phyloP scores from a whole-genome alignment of 257 asterid species.

The Paraleonurus japonicus region DNA sequence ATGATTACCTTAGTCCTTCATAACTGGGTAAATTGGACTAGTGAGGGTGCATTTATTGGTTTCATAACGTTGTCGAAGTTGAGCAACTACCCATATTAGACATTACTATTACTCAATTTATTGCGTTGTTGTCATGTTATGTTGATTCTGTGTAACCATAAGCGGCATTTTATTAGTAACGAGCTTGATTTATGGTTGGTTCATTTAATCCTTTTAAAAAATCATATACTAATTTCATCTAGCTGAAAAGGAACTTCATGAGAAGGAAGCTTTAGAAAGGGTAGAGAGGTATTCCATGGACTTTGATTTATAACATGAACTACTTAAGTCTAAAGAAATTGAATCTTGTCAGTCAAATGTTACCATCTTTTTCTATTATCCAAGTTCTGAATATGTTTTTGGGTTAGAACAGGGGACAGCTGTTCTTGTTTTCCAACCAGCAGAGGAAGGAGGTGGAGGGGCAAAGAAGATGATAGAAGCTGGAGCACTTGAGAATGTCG shows the following conservation, averaged over 20 bases:
- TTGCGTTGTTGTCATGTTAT: background rate
- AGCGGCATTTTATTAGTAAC: background rate
- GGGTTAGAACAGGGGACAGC: slow-evolving; percentile 72
- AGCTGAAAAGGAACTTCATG: background rate
- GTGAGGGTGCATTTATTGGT: background rate
- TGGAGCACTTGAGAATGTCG: slow-evolving; percentile 70
- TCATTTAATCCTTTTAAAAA: background rate
- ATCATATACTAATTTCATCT: background rate
- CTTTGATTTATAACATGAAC: background rate
- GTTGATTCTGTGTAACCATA: background rate
- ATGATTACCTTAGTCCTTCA: background rate
- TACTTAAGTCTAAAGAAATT: background rate
- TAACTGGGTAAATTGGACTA: background rate
- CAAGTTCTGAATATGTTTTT: background rate
- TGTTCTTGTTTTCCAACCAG: slow-evolving; percentile 92
- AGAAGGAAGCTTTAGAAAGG: background rate
- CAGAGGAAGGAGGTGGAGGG: slow-evolving; percentile 98
- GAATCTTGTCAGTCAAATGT: background rate
- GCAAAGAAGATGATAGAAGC: slow-evolving; percentile 82
- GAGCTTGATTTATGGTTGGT: background rate
- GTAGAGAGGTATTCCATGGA: background rate
- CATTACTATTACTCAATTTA: background rate
- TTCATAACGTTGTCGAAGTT: background rate
- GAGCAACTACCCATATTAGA: background rate
- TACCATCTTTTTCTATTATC: background rate